A percentile compares a stretch with the other conserved stretches of the same genome.
Evolutionary conservation across 805 yeast species (phyloP).

Genomic region (Ogataea zsoltii): DNA sequence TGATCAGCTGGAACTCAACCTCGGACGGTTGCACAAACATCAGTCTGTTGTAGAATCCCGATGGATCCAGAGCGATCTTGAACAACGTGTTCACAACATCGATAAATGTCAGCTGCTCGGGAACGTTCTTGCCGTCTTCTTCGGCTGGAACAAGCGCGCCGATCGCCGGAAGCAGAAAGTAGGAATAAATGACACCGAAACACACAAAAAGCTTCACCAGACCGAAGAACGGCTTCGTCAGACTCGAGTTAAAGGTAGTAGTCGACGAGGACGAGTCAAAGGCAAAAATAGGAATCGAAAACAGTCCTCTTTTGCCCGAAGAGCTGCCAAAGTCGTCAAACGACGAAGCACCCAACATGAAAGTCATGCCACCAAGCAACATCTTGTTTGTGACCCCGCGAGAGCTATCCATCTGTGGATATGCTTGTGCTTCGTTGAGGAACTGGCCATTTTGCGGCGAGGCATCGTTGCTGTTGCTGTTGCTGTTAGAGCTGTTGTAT

Average conservation of each 20-base stretch:
- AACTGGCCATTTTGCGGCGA: conserved; percentile 15
- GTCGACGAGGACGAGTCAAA: conserved; percentile 24
- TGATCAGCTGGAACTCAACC: conserved; percentile 17
- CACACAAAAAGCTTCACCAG: conserved; percentile 27
- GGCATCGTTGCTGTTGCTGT: conserved; percentile 12
- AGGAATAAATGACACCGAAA: conserved; percentile 21
- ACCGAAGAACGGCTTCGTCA: conserved; percentile 31
- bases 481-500: conserved; percentile 16
- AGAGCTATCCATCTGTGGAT: conserved; percentile 19
- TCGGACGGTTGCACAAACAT: conserved; percentile 12
- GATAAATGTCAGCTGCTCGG: conserved; percentile 2
- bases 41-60: conserved; percentile 13
- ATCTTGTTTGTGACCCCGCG: conserved; percentile 44
- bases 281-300: conserved; percentile 33
- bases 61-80: conserved; percentile 16
- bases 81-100: conserved; percentile 9
- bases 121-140: conserved; percentile 6
- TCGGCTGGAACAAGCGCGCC: conserved; percentile 6
- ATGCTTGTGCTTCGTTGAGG: conserved; percentile 12
- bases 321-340: conserved; percentile 47
- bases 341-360: conserved; percentile 62
- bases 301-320: conserved; percentile 28
- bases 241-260: conserved; percentile 16
- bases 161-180: conserved; percentile 21
- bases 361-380: conserved; percentile 63